Conservation (phyloP, 805 yeast genomes). For the Spathaspora girioi region DNA sequence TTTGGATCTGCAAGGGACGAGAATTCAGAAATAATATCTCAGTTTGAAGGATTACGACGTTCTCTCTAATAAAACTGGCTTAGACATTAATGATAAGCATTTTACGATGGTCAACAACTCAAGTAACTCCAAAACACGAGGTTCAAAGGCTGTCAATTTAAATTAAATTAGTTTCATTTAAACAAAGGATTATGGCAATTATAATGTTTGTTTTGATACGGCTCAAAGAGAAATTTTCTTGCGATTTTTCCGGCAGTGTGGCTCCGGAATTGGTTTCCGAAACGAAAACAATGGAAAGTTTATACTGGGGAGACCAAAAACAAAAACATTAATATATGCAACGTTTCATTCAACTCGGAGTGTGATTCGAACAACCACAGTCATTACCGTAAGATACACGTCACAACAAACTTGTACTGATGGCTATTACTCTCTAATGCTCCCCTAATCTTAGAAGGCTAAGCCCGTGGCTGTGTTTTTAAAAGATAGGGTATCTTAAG, state of each 20-base stretch:
- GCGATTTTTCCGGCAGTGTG: not conserved
- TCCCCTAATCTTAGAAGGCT: not conserved
- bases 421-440: not conserved
- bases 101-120: too few relatives aligned
- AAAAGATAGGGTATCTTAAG: not conserved
- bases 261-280: not conserved
- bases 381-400: not conserved
- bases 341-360: too few relatives aligned
- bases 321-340: not conserved
- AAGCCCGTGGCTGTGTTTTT: not conserved
- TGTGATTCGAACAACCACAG: not conserved
- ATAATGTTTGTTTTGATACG: not conserved
- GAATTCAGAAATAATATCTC: not conserved
- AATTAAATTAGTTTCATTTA: not conserved
- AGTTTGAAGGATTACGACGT: not conserved
- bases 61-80: too few relatives aligned
- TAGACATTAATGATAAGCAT: too few relatives aligned
- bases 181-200: not conserved
- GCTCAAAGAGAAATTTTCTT: not conserved
- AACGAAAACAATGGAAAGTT: not conserved
- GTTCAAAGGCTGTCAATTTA: not conserved
- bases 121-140: not conserved
- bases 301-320: not conserved
- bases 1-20: not conserved
- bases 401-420: not conserved